A percentile compares a stretch with the other conserved stretches of the same genome.
Conservation (phyloP, 257 asterid genomes). For the Salvia rosmarinus region DNA sequence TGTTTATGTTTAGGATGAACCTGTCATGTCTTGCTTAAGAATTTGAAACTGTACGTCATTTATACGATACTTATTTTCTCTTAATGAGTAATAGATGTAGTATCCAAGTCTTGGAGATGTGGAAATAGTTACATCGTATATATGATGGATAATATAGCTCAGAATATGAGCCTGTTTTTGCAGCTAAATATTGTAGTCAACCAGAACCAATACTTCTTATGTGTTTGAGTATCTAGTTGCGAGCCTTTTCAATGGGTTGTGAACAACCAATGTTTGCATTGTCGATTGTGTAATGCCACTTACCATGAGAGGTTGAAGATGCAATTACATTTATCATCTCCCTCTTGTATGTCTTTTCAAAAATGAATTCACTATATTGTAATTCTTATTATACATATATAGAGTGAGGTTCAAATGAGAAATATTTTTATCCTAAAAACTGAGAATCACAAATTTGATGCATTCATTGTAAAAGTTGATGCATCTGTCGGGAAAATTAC, state of each 20-base stretch:
- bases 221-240: background rate
- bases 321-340: background rate
- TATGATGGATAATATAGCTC: too few species aligned
- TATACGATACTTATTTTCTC: background rate
- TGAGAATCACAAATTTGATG: too few species aligned
- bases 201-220: background rate
- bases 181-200: background rate
- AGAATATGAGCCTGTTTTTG: background rate
- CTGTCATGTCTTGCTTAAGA: background rate
- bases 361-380: background rate
- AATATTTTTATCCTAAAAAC: too few species aligned
- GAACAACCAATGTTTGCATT: background rate
- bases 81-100: slow-evolving; percentile 2
- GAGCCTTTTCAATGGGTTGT: background rate
- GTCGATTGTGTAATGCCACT: background rate
- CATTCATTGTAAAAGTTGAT: too few species aligned
- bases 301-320: background rate
- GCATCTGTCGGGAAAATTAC: too few species aligned
- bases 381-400: too few species aligned
- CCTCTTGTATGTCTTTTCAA: too few species aligned
- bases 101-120: slow-evolving; percentile 16
- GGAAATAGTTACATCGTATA: slow-evolving; percentile 13
- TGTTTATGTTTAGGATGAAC: slow-evolving; percentile 8
- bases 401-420: too few species aligned
- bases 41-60: background rate